Base-by-base conservation (phyloP, 1,139 yeast genomes). In the Candida pseudoviswanathii region DNA sequence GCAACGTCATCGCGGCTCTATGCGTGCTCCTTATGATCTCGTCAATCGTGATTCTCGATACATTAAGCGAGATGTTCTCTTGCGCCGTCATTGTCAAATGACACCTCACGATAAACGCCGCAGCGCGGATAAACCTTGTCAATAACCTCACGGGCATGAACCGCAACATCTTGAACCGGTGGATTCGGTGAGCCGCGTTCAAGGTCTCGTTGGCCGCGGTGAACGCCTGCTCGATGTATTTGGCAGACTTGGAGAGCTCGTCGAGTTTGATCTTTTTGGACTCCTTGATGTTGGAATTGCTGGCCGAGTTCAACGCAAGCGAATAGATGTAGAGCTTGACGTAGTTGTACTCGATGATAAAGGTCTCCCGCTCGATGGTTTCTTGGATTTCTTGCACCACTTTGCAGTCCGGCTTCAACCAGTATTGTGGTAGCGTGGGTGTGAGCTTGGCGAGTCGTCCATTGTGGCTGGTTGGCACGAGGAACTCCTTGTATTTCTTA, bases 111-210 rank as follows among this genome's bases (percentile, higher is more conserved):
- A 92, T 80, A 63, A 91, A 92, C 2, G 96, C 95, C 5, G 90
- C 92, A 0, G 97, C 91, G 58, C 95, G 81, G n/a, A 92, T 92
- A 34, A 90, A 84, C 51, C 96, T 75, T 1, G 91, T 87, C 4
- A 88, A 84, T 96, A 97, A 91, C 54, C 97, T 74, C 10, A 90
- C 92, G 0, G 98, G 97, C 84, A 92, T 89, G 61, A 80, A 87
- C 53, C 85, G 74, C 47, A 89, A 70, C 72, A 85, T 70, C 54
- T 80, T 82, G 53, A 86, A 70, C 52, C 77, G 75, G 59, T 86
- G 90, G 2, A 89, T 84, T 40, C 96, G 71, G 49, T 82, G 82
- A 2, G 94, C 89, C 2, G 87, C 86, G 30, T 81, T 78, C 36
- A 91, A 68, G 64, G 89, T 81, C 60, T 88, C 96, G 58, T 86